Evolutionary conservation across 2,329 filamentous ascomycete species (phyloP), one percentile per base, ranked within the genome.

Genomic region (Penicillium sp.): DNA sequence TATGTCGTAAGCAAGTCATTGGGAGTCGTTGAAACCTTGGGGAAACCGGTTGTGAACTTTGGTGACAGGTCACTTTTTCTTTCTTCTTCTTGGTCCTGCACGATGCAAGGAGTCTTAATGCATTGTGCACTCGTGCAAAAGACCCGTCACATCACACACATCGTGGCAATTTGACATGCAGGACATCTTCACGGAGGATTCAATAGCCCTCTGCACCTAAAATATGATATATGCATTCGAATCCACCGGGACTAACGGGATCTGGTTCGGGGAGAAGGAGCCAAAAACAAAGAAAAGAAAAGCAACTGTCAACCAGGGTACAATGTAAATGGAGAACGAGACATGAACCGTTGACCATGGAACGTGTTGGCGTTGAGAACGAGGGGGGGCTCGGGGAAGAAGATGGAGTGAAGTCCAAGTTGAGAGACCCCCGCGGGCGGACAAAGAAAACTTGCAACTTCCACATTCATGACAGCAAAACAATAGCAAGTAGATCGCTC

Each of bases 391-490:
- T 27, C 18, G 18, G 18, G 24, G 8, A 27, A 27, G 24, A 27
- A 27, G 5, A 27, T 27, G 24, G 24, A 9, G 16, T 22, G 11
- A 36, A 16, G 34, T 27, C 6, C 14, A 47, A 16, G 5, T 18
- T 18, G 44, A 14, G 29, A 36, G 21, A 24, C 10, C 16, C 24
- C 36, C 24, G 24, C 34, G 49, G 49, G 27, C 24, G n/a, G 43
- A 43, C 50, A 48, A 53, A 53, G 29, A 52, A 32, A 27, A 22
- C 40, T 9, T 27, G 39, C 10, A 6, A 40, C 34, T 40, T 32
- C 40, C 45, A 43, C 50, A 49, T 52, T 52, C 49, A 48, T 21
- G 31, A 46, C 44, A 44, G 36, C 47, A 50, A 50, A 53, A 59
- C 49, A 62, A 57, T 55, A 49, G 24, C 43, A 55, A 48, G 24